Evolutionary conservation across 805 yeast genomes (phyloP).

Genomic region (Saccharomyces paradoxus): DNA sequence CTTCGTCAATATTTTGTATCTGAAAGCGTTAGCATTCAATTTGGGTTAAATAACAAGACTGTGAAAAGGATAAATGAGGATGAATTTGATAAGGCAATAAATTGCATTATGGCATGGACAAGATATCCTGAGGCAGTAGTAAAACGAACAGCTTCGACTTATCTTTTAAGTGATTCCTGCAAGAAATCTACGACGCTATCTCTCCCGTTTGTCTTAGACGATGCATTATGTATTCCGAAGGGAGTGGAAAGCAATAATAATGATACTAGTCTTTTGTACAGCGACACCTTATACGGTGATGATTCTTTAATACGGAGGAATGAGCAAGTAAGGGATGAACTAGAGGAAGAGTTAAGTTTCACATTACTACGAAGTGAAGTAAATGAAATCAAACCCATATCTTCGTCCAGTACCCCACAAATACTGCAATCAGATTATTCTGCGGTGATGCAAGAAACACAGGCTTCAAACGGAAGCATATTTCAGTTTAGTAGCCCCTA

Average conservation of each 20-base stretch:
- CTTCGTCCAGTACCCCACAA: background rate
- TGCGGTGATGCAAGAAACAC: background rate
- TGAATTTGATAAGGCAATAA: conserved; percentile 4
- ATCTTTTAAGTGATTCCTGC: background rate
- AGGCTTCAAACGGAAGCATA: background rate
- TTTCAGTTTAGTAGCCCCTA: background rate
- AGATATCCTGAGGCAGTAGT: background rate
- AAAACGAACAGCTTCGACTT: background rate
- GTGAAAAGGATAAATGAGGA: conserved; percentile 4
- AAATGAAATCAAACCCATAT: background rate
- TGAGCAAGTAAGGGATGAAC: background rate
- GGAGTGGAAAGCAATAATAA: background rate
- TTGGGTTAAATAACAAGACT: conserved; percentile 7
- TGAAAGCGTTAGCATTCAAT: background rate
- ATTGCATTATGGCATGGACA: background rate
- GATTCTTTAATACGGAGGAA: background rate
- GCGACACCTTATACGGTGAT: background rate
- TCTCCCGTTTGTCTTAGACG: conserved; percentile 2
- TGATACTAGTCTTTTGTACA: background rate
- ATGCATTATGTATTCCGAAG: background rate
- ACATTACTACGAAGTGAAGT: background rate
- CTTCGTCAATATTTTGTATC: conserved; percentile 4
- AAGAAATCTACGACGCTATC: background rate
- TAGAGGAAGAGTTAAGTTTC: background rate
- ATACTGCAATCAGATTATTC: background rate